A percentile compares a stretch with the other conserved stretches of the same genome.
Evolutionary conservation across 352 stramenopile genomes (phyloP).

Genomic region (Peronospora farinosa): DNA sequence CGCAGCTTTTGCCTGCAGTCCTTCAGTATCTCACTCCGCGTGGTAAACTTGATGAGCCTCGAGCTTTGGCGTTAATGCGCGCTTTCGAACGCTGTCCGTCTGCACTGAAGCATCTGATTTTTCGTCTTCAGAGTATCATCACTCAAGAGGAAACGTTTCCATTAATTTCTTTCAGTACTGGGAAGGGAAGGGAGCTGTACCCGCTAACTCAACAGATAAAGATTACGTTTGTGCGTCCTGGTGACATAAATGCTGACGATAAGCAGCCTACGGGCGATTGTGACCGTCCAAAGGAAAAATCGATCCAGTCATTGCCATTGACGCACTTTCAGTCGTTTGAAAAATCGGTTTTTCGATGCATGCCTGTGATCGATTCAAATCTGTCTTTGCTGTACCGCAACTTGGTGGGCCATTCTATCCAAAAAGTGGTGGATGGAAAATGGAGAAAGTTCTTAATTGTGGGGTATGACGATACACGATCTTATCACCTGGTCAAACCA

Average conservation of each 20-base stretch:
- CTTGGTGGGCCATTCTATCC: slow-evolving; percentile 61
- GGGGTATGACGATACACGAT: slow-evolving; percentile 54
- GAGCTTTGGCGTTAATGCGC: slow-evolving; percentile 31
- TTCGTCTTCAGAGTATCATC: slow-evolving; percentile 62
- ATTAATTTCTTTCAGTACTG: slow-evolving; percentile 50
- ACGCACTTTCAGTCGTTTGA: slow-evolving; percentile 87
- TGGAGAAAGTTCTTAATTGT: slow-evolving; percentile 71
- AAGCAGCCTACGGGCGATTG: slow-evolving; percentile 1
- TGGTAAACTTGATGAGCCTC: slow-evolving; percentile 28
- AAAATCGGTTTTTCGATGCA: slow-evolving; percentile 57
- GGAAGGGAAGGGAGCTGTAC: slow-evolving; percentile 71
- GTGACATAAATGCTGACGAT: slow-evolving; percentile 17
- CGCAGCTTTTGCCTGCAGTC: slow-evolving; percentile 57
- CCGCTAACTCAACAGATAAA: slow-evolving; percentile 67
- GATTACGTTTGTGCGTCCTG: slow-evolving; percentile 36
- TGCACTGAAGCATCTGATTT: slow-evolving; percentile 52
- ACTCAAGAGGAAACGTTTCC: slow-evolving; percentile 69
- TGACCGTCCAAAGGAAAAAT: slow-evolving; percentile 21
- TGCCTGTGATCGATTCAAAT: slow-evolving; percentile 46
- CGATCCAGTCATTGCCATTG: slow-evolving; percentile 66
- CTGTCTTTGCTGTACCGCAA: slow-evolving; percentile 55
- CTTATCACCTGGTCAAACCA: slow-evolving; percentile 54
- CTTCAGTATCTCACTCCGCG: slow-evolving; percentile 44
- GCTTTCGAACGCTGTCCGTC: slow-evolving; percentile 45
- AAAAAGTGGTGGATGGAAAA: slow-evolving; percentile 75